Percentiles rank a stretch among this genome's conserved stretches.
phyloP scores from a whole-genome alignment of 805 yeast genomes.

The Cyberlindnera veronae region DNA sequence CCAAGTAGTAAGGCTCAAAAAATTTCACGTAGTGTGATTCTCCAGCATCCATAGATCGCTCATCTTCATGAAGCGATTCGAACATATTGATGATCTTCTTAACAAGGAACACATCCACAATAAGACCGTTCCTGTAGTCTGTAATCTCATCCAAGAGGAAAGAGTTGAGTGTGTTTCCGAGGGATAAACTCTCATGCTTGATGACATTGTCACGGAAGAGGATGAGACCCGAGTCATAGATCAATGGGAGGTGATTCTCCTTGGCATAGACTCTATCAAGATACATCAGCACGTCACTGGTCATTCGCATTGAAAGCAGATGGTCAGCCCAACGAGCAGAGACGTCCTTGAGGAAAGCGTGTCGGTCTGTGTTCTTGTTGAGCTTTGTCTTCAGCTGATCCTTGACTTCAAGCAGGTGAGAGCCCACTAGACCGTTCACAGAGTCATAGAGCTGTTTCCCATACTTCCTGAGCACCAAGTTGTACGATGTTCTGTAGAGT shows the following conservation, averaged over 20 bases:
- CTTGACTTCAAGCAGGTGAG: conserved; percentile 38
- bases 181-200: conserved; percentile 41
- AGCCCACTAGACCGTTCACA: conserved; percentile 45
- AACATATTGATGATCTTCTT: conserved; percentile 66
- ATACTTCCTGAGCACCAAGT: conserved; percentile 64
- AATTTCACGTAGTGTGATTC: conserved; percentile 60
- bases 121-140: conserved; percentile 51
- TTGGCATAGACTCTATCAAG: conserved; percentile 81
- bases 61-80: conserved; percentile 54
- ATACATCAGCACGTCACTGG: conserved; percentile 83
- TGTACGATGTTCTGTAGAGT: conserved; percentile 75
- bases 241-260: conserved; percentile 57
- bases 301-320: conserved; percentile 66
- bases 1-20: conserved; percentile 65
- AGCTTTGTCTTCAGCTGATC: conserved; percentile 17
- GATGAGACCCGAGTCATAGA: conserved; percentile 71
- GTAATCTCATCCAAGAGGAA: conserved; percentile 54
- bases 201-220: conserved; percentile 62
- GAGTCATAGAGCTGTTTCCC: conserved; percentile 65
- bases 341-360: conserved; percentile 35
- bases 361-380: conserved; percentile 13
- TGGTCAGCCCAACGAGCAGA: conserved; percentile 63
- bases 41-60: conserved; percentile 33
- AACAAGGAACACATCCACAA: conserved; percentile 55
- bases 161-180: conserved; percentile 49